A percentile compares a stretch with the other conserved stretches of the same genome.
phyloP scores from a whole-genome alignment of 1,284 basidiomycete genomes.

The Pterulicium gracile region DNA sequence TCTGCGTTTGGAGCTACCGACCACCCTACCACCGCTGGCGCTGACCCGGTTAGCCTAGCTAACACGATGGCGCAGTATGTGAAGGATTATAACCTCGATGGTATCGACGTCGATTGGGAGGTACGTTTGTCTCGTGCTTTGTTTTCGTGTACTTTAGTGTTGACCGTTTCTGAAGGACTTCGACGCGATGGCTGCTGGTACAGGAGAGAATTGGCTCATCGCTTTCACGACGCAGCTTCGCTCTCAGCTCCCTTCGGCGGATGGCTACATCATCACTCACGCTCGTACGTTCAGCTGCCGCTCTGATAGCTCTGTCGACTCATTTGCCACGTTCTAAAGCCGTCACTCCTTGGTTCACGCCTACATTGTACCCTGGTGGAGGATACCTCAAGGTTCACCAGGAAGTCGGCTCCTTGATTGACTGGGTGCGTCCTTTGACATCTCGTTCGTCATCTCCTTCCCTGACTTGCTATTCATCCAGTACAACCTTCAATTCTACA shows the following conservation, averaged over 20 bases:
- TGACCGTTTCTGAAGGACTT: neutral
- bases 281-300: constrained; percentile 20
- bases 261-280: constrained; percentile 24
- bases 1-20: constrained; percentile 38
- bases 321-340: too few species aligned
- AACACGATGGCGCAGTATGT: constrained; percentile 40
- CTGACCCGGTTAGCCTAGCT: constrained; percentile 34
- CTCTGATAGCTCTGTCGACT: neutral
- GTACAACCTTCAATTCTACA: constrained; percentile 44
- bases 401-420: constrained; percentile 44
- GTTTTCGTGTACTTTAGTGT: neutral
- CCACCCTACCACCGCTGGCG: constrained; percentile 32
- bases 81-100: constrained; percentile 38
- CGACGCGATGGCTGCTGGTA: constrained; percentile 18
- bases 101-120: constrained; percentile 45
- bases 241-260: constrained; percentile 18
- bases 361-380: constrained; percentile 37
- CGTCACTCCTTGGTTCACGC: constrained; percentile 49
- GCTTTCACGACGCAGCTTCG: constrained; percentile 30
- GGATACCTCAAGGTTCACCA: constrained; percentile 48
- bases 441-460: neutral
- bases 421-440: too few species aligned
- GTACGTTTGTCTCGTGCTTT: constrained; percentile 9
- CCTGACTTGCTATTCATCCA: neutral
- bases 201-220: constrained; percentile 30